Percentiles rank a stretch among this genome's conserved stretches.
Conservation (phyloP, 129 eudicot species). For the Escallonia herrerae region DNA sequence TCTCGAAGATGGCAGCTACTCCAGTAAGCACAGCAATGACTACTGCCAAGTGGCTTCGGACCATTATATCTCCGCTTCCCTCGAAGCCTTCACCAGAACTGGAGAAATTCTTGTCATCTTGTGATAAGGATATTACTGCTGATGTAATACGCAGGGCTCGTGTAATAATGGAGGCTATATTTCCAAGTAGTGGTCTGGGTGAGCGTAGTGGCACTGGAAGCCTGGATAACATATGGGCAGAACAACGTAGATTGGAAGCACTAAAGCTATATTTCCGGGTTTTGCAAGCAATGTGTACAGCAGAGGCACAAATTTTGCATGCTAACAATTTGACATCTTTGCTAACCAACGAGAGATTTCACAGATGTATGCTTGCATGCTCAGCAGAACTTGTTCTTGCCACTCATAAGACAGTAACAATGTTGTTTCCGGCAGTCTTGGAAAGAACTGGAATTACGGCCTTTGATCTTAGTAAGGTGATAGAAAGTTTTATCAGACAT, state of each 20-base stretch:
- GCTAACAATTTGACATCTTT: conserved; percentile 73
- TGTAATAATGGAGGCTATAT: conserved; percentile 83
- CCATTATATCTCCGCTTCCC: conserved; percentile 79
- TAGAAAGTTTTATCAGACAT: conserved; percentile 88
- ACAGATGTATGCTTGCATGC: conserved; percentile 97
- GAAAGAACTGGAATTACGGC: conserved; percentile 97
- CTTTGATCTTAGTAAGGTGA: conserved; percentile 97
- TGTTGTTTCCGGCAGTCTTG: conserved; percentile 95
- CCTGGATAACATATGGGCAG: conserved; percentile 89
- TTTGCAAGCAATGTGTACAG: conserved; percentile 85
- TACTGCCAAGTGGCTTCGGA: conserved; percentile 89
- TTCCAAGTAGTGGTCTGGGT: conserved; percentile 75
- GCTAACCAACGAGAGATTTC: conserved; percentile 89
- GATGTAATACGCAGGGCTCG: conserved; percentile 77
- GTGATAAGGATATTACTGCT: conserved; percentile 75
- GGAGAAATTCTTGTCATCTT: conserved; percentile 50
- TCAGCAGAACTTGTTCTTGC: conserved; percentile 98
- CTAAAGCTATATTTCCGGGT: conserved; percentile 80
- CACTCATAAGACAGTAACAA: conserved; percentile 93
- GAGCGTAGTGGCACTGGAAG: conserved; percentile 40
- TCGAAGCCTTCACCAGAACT: conserved; percentile 64
- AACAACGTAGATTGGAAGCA: conserved; percentile 84
- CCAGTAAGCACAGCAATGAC: conserved; percentile 98
- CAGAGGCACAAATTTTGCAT: conserved; percentile 74
- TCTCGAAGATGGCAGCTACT: conserved; percentile 46